Conservation (phyloP, 345 rosid species). For the Sonneratia caseolaris region DNA sequence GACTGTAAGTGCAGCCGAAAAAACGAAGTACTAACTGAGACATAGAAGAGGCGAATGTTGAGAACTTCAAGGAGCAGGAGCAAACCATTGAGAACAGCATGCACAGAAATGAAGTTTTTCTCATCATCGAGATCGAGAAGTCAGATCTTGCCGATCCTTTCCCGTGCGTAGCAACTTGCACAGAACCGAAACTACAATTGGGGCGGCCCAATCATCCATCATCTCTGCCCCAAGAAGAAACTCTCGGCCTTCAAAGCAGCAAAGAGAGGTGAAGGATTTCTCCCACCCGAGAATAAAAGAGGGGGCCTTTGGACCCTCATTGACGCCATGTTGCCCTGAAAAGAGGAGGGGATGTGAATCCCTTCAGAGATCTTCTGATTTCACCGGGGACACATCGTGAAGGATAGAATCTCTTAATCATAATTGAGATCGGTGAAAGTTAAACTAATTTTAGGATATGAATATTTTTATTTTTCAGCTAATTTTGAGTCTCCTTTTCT, state of each 20-base stretch:
- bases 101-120: slow-evolving; percentile 61
- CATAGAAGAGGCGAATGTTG: slow-evolving; percentile 47
- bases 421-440: no score
- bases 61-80: slow-evolving; percentile 61
- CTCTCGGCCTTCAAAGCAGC: neutral
- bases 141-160: slow-evolving; percentile 52
- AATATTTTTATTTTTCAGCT: no score
- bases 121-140: slow-evolving; percentile 81
- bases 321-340: no score
- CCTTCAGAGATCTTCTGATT: no score
- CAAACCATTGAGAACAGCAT: slow-evolving; percentile 59
- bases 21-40: slow-evolving; percentile 9
- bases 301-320: neutral
- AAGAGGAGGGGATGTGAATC: no score
- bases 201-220: slow-evolving; percentile 87
- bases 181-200: slow-evolving; percentile 73
- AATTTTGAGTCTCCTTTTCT: no score
- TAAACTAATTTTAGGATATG: no score
- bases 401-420: no score
- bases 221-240: neutral
- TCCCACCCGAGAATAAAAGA: neutral
- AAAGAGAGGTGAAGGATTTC: neutral
- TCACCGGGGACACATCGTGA: no score
- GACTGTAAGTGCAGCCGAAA: neutral
- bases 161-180: slow-evolving; percentile 76